Percentiles rank a stretch among this genome's conserved stretches.
Evolutionary conservation across 139 green algal species (phyloP).

Genomic region (Zygnema cylindricum): DNA sequence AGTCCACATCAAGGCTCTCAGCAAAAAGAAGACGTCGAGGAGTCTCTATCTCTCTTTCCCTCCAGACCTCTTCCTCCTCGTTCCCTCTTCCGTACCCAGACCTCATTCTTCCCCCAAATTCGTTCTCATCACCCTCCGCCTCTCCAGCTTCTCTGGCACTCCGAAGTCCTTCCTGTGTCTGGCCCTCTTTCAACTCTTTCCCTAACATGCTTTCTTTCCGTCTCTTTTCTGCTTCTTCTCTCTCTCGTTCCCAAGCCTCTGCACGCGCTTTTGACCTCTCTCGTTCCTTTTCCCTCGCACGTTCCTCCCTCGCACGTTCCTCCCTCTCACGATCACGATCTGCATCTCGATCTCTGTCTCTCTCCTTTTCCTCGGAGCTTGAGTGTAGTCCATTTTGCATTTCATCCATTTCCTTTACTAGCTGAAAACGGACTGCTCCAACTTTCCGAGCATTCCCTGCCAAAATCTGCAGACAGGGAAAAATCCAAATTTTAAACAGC

Average conservation of each 20-base stretch:
- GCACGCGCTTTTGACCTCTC: neutral
- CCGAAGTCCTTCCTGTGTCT: conserved; percentile 5
- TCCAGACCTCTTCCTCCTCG: neutral
- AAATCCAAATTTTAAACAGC: neutral
- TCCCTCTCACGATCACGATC: conserved; percentile 34
- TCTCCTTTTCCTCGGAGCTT: conserved; percentile 40
- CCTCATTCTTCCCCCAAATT: neutral
- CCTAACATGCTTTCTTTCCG: conserved; percentile 13
- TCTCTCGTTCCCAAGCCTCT: neutral
- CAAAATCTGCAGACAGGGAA: conserved; percentile 52
- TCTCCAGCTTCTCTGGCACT: conserved; percentile 25
- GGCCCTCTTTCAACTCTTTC: conserved; percentile 6
- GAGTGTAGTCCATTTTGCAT: conserved; percentile 4
- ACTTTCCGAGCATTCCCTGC: conserved; percentile 55
- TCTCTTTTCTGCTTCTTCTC: neutral
- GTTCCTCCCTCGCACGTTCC: conserved; percentile 33
- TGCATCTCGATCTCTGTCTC: conserved; percentile 32
- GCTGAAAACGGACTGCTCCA: conserved; percentile 37
- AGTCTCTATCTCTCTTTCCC: neutral
- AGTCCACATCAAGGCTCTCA: conserved; percentile 6
- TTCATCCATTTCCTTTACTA: conserved; percentile 11
- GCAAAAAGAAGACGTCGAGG: neutral
- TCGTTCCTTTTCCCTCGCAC: neutral
- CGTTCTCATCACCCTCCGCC: neutral
- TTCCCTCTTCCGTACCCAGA: neutral